A percentile compares a stretch with the other conserved stretches of the same genome.
Evolutionary conservation across 495 filamentous ascomycete genomes (phyloP).

Genomic region (Xylaria venustula): DNA sequence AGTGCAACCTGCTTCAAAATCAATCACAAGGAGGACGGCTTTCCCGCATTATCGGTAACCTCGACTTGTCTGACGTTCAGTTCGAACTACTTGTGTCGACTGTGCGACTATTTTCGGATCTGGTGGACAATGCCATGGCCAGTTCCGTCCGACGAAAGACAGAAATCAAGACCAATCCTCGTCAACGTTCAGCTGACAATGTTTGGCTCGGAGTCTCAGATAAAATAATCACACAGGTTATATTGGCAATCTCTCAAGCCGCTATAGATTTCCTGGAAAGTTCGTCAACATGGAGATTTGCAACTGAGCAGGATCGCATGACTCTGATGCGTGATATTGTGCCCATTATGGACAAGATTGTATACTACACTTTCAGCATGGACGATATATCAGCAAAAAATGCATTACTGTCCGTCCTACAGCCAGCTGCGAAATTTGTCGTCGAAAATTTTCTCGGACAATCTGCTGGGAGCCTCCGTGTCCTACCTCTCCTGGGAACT

Average conservation of each 20-base stretch:
- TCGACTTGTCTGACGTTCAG: slow-evolving; percentile 71
- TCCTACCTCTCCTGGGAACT: slow-evolving; percentile 73
- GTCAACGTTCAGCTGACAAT: slow-evolving; percentile 52
- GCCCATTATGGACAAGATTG: slow-evolving; percentile 64
- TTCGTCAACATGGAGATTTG: slow-evolving; percentile 79
- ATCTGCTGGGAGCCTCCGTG: slow-evolving; percentile 64
- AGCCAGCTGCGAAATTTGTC: slow-evolving; percentile 69
- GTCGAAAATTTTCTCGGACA: slow-evolving; percentile 72
- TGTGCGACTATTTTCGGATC: slow-evolving; percentile 66
- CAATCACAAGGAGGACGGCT: slow-evolving; percentile 72
- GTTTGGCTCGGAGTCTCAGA: slow-evolving; percentile 72
- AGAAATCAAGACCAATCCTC: slow-evolving; percentile 49
- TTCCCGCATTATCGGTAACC: slow-evolving; percentile 66
- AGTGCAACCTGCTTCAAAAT: slow-evolving; percentile 71
- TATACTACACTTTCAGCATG: slow-evolving; percentile 70
- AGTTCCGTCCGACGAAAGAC: slow-evolving; percentile 70
- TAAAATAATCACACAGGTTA: slow-evolving; percentile 68
- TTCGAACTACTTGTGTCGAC: slow-evolving; percentile 76
- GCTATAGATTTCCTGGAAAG: slow-evolving; percentile 81
- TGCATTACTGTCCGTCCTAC: slow-evolving; percentile 58
- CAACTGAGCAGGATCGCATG: slow-evolving; percentile 61
- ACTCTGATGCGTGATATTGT: slow-evolving; percentile 55
- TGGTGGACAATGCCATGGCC: slow-evolving; percentile 72
- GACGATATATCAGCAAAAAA: slow-evolving; percentile 60
- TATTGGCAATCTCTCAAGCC: slow-evolving; percentile 67